Evolutionary conservation across 306 rosid species (phyloP).

Genomic region (Begonia loranthoides): DNA sequence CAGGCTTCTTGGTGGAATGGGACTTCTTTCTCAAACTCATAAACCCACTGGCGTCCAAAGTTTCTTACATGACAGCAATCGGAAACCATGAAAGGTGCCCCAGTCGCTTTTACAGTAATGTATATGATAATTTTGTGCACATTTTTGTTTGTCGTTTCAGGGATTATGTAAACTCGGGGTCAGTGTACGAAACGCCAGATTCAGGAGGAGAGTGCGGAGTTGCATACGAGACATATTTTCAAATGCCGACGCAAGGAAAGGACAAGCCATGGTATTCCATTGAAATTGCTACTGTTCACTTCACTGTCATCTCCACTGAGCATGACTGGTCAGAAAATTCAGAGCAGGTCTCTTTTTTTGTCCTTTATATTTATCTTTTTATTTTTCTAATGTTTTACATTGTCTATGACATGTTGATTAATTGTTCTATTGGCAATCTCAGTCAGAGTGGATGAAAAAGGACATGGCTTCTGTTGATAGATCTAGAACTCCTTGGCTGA

Average conservation of each 20-base stretch:
- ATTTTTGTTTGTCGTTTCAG: conserved; percentile 14
- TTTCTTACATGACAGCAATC: conserved; percentile 83
- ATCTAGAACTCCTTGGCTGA: conserved; percentile 68
- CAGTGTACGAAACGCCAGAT: conserved; percentile 45
- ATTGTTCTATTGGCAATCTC: conserved; percentile 1
- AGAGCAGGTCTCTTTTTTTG: conserved; percentile 41
- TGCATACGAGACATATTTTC: conserved; percentile 74
- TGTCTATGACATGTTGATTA: no score
- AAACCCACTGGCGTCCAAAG: conserved; percentile 45
- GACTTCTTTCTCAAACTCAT: conserved; percentile 64
- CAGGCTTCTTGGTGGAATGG: conserved; percentile 86
- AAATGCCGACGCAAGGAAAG: conserved; percentile 59
- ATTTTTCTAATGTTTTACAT: no score
- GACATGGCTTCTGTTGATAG: conserved; percentile 77
- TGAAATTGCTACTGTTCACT: conserved; percentile 67
- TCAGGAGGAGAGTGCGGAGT: conserved; percentile 98
- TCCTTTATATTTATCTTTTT: no score
- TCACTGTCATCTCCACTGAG: conserved; percentile 78
- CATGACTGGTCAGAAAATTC: conserved; percentile 48
- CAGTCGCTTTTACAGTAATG: no score
- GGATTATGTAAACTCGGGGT: conserved; percentile 52
- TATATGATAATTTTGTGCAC: no score
- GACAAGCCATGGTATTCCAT: conserved; percentile 93
- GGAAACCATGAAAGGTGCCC: conserved; percentile 88
- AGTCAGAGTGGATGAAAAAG: conserved; percentile 69